A percentile compares a stretch with the other conserved stretches of the same genome.
Conservation (phyloP, 169 alveolate species). For the Cryptosporidium viatorum region DNA sequence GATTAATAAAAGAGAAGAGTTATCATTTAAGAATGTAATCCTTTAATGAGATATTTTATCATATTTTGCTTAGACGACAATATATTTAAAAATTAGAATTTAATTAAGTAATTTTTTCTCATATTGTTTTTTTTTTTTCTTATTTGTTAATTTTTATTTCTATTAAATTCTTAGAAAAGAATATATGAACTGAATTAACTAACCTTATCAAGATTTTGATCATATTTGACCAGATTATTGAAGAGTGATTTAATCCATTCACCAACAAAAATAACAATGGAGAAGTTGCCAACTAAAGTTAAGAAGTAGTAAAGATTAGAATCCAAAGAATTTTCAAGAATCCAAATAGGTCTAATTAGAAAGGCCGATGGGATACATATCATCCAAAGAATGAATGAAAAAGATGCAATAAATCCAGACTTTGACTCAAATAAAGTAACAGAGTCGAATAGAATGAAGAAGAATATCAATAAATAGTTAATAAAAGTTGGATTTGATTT, state of each 20-base stretch:
- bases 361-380: slow-evolving; percentile 15
- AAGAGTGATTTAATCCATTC: slow-evolving; percentile 62
- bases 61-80: background rate
- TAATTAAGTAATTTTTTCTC: slow-evolving; percentile 27
- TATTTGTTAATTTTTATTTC: background rate
- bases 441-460: slow-evolving; percentile 45
- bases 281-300: background rate
- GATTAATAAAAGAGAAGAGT: background rate
- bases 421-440: slow-evolving; percentile 34
- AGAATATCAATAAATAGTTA: slow-evolving; percentile 7
- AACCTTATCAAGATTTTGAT: background rate
- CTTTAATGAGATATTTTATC: background rate
- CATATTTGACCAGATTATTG: background rate
- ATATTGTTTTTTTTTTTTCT: background rate
- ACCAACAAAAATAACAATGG: slow-evolving; percentile 19
- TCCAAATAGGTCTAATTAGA: slow-evolving; percentile 52
- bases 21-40: background rate
- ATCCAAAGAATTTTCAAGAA: slow-evolving; percentile 28
- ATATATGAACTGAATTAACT: no score
- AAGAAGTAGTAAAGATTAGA: slow-evolving; percentile 35
- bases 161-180: no score
- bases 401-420: background rate
- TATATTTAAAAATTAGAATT: slow-evolving; percentile 45
- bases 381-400: slow-evolving; percentile 19
- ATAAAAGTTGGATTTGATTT: slow-evolving; percentile 29